Evolutionary conservation across 2,329 filamentous ascomycete genomes (phyloP).

Genomic region (Exutisphaerella laricina): DNA sequence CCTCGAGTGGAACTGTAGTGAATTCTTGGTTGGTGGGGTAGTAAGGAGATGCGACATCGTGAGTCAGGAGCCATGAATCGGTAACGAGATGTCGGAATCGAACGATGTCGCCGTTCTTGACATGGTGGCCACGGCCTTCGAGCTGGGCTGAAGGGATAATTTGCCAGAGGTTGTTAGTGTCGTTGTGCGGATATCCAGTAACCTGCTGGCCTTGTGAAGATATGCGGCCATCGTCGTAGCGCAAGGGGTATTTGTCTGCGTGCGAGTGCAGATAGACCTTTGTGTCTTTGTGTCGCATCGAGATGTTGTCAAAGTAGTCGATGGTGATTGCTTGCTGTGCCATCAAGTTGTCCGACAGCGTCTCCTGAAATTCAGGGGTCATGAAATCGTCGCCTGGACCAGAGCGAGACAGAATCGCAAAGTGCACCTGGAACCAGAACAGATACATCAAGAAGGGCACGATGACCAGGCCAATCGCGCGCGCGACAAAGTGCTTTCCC

Average conservation of each 20-base stretch:
- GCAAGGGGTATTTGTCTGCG: conserved; percentile 77
- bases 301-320: conserved; percentile 83
- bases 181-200: conserved; percentile 95
- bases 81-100: conserved; percentile 83
- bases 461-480: conserved; percentile 77
- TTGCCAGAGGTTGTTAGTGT: conserved; percentile 99
- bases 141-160: conserved; percentile 62
- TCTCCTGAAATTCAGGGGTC: conserved; percentile 97
- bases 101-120: conserved; percentile 79
- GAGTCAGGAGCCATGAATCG: conserved; percentile 78
- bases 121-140: conserved; percentile 55
- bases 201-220: conserved; percentile 97
- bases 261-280: conserved; percentile 96
- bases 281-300: conserved; percentile 92
- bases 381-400: conserved; percentile 98
- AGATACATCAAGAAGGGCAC: conserved; percentile 97
- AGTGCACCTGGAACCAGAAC: conserved; percentile 99
- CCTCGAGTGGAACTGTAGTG: conserved; percentile 68
- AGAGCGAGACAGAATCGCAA: conserved; percentile 78
- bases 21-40: conserved; percentile 99
- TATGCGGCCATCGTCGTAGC: conserved; percentile 95
- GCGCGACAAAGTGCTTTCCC: conserved; percentile 81
- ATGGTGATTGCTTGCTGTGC: conserved; percentile 78
- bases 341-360: conserved; percentile 90
- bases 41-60: conserved; percentile 94